Conservation (phyloP, 192 early-diverging fungal species). For the Dissophora globulifera region DNA sequence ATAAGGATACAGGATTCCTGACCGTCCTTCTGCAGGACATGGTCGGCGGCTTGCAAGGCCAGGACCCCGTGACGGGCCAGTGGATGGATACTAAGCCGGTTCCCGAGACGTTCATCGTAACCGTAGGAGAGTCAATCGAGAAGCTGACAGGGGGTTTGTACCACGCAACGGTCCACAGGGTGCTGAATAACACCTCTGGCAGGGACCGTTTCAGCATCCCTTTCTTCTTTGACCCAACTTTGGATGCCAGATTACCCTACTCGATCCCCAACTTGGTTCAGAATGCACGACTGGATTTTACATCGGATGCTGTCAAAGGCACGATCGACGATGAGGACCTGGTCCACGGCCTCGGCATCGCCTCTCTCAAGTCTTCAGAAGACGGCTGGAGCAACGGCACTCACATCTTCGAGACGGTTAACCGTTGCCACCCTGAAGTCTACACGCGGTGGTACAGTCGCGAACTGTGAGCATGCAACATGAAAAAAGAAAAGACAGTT, state of each 20-base stretch:
- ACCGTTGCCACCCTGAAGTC: conserved; percentile 50
- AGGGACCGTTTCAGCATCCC: conserved; percentile 67
- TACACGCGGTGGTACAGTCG: conserved; percentile 24
- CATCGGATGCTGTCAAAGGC: neutral
- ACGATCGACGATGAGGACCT: neutral
- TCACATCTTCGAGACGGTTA: conserved; percentile 46
- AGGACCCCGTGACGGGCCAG: conserved; percentile 60
- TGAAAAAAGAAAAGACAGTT: too few species aligned
- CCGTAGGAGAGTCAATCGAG: conserved; percentile 72
- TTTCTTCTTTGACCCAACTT: conserved; percentile 62
- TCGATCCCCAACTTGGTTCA: conserved; percentile 22
- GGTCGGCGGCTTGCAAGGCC: conserved; percentile 72
- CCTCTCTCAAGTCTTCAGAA: neutral
- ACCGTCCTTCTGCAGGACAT: conserved; percentile 67
- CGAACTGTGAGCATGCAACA: neutral
- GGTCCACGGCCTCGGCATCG: conserved; percentile 8
- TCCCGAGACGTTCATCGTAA: conserved; percentile 70
- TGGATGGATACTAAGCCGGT: conserved; percentile 72
- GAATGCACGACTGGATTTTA: conserved; percentile 16
- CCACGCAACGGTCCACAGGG: conserved; percentile 68
- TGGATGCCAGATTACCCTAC: conserved; percentile 52
- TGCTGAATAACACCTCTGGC: conserved; percentile 60
- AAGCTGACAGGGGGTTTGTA: conserved; percentile 60
- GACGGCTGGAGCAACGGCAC: conserved; percentile 36
- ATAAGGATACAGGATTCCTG: conserved; percentile 66